A percentile compares a stretch with the other conserved stretches of the same genome.
phyloP scores from a whole-genome alignment of 495 filamentous ascomycete genomes.

The Aspergillus carlsbadensis region DNA sequence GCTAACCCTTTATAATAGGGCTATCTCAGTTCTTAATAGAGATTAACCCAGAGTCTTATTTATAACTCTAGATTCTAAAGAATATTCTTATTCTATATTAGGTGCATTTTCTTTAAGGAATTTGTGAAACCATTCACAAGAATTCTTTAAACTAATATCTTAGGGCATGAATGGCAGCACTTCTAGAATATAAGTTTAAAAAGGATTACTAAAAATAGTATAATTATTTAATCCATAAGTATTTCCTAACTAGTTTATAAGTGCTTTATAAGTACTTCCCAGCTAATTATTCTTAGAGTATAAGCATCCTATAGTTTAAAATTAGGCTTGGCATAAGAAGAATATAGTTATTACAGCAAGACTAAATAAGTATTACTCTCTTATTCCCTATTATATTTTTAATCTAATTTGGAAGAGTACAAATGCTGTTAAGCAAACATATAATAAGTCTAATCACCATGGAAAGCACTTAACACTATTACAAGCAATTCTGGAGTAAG shows the following conservation, averaged over 20 bases:
- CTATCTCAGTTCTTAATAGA: neutral
- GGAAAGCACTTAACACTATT: neutral
- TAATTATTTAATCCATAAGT: neutral
- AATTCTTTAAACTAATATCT: neutral
- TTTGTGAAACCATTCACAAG: neutral
- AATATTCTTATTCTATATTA: neutral
- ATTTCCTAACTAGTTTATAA: neutral
- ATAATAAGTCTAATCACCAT: neutral
- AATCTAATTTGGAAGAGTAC: neutral
- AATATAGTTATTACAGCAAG: neutral
- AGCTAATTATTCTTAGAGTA: neutral
- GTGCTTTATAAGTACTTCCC: neutral
- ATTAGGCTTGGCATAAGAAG: neutral
- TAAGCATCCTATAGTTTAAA: neutral
- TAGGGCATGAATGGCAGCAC: neutral
- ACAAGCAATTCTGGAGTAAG: neutral
- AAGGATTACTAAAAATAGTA: neutral
- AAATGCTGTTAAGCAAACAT: neutral
- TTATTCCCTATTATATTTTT: neutral
- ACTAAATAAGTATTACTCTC: neutral
- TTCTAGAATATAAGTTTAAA: neutral
- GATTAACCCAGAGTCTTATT: neutral
- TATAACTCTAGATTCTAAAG: neutral
- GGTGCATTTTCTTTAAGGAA: neutral
- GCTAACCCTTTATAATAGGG: neutral